Conservation (phyloP, 495 filamentous ascomycete species). For the Penicillium samsonianum region DNA sequence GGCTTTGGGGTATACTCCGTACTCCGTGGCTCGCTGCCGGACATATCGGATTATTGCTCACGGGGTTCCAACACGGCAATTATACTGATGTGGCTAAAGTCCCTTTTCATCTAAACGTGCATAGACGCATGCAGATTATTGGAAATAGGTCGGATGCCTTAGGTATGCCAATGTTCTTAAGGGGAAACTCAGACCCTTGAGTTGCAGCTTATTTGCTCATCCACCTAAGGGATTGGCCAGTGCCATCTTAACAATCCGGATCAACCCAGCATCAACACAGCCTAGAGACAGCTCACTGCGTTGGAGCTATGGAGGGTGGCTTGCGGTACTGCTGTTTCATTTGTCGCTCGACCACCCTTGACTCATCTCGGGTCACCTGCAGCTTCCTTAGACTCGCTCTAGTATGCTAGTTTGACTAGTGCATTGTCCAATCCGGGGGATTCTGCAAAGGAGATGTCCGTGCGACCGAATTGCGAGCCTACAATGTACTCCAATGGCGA, state of each 20-base stretch:
- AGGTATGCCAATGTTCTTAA: neutral
- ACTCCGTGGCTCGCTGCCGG: neutral
- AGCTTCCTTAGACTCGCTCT: constrained; percentile 28
- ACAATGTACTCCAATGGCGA: neutral
- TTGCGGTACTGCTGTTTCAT: constrained; percentile 23
- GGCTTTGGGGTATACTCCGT: no score
- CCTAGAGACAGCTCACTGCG: constrained; percentile 7
- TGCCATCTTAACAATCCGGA: neutral
- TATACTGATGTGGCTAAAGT: neutral
- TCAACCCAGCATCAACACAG: neutral
- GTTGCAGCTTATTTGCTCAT: constrained; percentile 7
- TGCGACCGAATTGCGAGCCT: constrained; percentile 17
- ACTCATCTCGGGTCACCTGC: constrained; percentile 36
- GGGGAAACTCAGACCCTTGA: constrained; percentile 5
- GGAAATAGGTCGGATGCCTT: neutral
- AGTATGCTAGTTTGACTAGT: constrained; percentile 22
- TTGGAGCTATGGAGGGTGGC: constrained; percentile 13
- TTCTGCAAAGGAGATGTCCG: constrained; percentile 38
- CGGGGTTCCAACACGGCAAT: neutral
- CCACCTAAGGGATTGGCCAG: neutral
- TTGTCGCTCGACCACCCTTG: constrained; percentile 26
- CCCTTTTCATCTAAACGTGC: neutral
- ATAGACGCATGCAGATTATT: constrained; percentile 1
- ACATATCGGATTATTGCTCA: constrained; percentile 3
- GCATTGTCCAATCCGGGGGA: constrained; percentile 28